Evolutionary conservation across 371 early-diverging fungal species (phyloP), one percentile per base, ranked within the genome.

Genomic region (Haplosporangium sp.): DNA sequence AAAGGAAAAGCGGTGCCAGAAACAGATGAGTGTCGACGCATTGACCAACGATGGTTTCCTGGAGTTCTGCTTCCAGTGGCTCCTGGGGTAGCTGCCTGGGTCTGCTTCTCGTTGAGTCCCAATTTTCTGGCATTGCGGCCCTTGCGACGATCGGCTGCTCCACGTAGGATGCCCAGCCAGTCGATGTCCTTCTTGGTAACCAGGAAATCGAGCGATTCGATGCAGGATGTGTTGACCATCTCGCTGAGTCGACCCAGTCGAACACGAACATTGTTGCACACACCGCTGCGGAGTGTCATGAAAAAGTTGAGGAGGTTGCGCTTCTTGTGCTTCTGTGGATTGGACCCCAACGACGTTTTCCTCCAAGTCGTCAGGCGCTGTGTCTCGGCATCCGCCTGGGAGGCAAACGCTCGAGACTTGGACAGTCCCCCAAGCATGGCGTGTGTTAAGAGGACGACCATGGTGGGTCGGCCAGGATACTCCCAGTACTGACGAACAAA

Each of bases 181-280:
- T 93, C 89, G n/a, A 87, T 83, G 41, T 90, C 90, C 20, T 87
- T 83, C 81, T 89, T 90, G 71, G 85, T 86, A 29, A 93, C 87
- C 75, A 96, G 79, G 80, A 96, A 96, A 74, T 95, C 96, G n/a
- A 96, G 84, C 2, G 90, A 90, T 63, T 93, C 93, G 62, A 96
- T 90, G 68, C 91, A 91, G 29, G 92, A 87, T 0, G 94, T 94
- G 73, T 87, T 89, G 55, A 94, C 84, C 79, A 94, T 87, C 74
- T 96, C 95, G 12, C 83, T 69, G 20, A 96, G 73, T 23, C 92
- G 82, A 13, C 94, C 95, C 2, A 93, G 76, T 7, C 94, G 91
- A 7, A 90, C 84, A 37, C 93, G 88, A 0, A 90, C 90, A 60
- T 91, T 92, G 29, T 86, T 84, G 70, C 89, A 90, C 37, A 85